phyloP scores from a whole-genome alignment of 139 green algal genomes.

The Closterium sp. region DNA sequence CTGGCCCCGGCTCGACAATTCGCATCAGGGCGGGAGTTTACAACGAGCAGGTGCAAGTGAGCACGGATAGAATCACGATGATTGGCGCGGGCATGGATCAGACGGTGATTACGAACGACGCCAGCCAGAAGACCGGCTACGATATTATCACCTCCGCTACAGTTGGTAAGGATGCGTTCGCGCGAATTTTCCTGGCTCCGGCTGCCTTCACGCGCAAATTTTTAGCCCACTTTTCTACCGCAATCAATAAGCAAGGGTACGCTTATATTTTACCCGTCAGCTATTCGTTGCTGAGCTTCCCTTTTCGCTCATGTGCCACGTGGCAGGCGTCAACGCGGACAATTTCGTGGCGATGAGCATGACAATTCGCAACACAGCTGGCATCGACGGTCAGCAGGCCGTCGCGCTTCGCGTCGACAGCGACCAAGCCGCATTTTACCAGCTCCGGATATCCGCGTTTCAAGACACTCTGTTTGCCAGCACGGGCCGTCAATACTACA shows the following conservation, averaged over 20 bases:
- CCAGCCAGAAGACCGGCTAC: background rate
- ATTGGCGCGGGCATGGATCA: background rate
- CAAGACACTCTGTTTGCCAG: background rate
- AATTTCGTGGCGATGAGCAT: background rate
- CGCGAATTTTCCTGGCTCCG: too few relatives aligned
- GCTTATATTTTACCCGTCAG: too few relatives aligned
- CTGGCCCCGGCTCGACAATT: background rate
- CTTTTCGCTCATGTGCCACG: background rate
- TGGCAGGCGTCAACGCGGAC: background rate
- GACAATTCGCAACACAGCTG: background rate
- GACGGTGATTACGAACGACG: background rate
- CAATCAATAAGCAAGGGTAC: too few relatives aligned
- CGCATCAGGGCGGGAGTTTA: background rate
- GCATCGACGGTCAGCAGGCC: background rate
- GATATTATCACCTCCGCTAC: background rate
- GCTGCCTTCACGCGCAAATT: too few relatives aligned
- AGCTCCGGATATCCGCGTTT: background rate
- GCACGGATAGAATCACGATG: background rate
- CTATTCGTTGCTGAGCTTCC: too few relatives aligned
- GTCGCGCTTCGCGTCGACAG: background rate
- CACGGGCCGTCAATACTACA: background rate
- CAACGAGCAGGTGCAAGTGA: background rate
- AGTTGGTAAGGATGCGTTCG: background rate
- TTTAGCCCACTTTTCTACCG: too few relatives aligned
- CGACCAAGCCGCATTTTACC: background rate